phyloP scores from a whole-genome alignment of 106 monocot species.

The Dioscorea dumetorum region DNA sequence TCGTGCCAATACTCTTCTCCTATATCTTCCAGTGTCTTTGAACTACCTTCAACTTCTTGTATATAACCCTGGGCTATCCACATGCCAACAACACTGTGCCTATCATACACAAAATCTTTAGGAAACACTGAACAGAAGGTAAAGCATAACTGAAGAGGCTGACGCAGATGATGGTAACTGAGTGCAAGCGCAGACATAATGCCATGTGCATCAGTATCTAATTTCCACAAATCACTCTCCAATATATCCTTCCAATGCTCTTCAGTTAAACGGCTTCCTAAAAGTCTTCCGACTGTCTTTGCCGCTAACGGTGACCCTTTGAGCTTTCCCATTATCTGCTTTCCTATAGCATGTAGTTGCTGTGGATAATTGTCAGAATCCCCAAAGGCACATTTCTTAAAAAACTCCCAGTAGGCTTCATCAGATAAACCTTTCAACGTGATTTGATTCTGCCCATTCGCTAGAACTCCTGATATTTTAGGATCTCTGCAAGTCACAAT shows the following conservation, averaged over 20 bases:
- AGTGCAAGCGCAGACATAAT: conserved; percentile 18
- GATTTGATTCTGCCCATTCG: too few relatives aligned
- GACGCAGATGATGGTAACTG: conserved; percentile 16
- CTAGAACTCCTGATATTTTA: too few relatives aligned
- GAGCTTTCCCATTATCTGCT: conserved; percentile 13
- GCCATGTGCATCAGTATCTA: not conserved
- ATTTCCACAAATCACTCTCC: conserved; percentile 2
- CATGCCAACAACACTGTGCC: too few relatives aligned
- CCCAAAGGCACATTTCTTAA: not conserved
- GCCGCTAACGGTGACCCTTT: conserved; percentile 29
- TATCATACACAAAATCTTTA: too few relatives aligned
- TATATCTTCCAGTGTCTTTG: conserved; percentile 14
- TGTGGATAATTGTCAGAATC: not conserved
- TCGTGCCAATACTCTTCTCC: conserved; percentile 18
- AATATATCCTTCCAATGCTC: conserved; percentile 19
- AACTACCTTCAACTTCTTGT: not conserved
- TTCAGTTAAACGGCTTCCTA: not conserved
- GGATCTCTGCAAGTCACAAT: too few relatives aligned
- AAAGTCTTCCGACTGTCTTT: conserved; percentile 18
- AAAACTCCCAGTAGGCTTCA: too few relatives aligned
- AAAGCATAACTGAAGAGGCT: too few relatives aligned
- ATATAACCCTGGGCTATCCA: too few relatives aligned
- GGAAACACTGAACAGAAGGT: too few relatives aligned
- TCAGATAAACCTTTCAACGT: too few relatives aligned
- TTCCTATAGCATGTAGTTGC: conserved; percentile 9